Conservation (phyloP, 208 protist genomes). For the Leishmania arabica region DNA sequence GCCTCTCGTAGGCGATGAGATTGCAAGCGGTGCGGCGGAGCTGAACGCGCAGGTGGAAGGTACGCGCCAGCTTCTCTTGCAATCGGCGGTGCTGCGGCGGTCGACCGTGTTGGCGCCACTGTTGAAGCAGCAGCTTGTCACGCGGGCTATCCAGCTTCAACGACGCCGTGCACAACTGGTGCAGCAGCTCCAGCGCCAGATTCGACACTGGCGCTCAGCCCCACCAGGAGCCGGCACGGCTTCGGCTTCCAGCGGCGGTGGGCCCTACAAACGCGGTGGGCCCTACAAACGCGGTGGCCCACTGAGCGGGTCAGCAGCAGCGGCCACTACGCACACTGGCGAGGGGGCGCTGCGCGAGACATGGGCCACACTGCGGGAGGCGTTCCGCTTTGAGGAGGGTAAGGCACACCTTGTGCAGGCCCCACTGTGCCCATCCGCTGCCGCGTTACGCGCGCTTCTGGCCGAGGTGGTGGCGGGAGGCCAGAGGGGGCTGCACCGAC, state of each 20-base stretch:
- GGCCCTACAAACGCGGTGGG: background rate
- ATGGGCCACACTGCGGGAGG: constrained; percentile 20
- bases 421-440: constrained; percentile 33
- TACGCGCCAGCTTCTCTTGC: constrained; percentile 26
- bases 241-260: background rate
- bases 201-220: constrained; percentile 12
- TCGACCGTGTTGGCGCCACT: constrained; percentile 22
- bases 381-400: constrained; percentile 23
- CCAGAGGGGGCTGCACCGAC: constrained; percentile 25
- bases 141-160: constrained; percentile 35
- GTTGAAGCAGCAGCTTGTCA: constrained; percentile 34
- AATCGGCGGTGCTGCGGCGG: constrained; percentile 25
- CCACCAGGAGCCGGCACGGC: background rate
- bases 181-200: constrained; percentile 37
- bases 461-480: constrained; percentile 24
- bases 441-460: constrained; percentile 22
- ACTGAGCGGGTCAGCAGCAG: background rate
- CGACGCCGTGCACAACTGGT: constrained; percentile 35
- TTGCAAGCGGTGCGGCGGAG: constrained; percentile 9
- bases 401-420: constrained; percentile 22
- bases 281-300: background rate
- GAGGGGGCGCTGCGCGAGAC: constrained; percentile 14
- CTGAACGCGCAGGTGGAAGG: constrained; percentile 32
- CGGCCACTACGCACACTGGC: background rate
- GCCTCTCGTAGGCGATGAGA: constrained; percentile 25